Percentiles rank a stretch among this genome's conserved stretches.
Conservation (phyloP, 2,329 filamentous ascomycete genomes). For the Penicillium janthinellum region DNA sequence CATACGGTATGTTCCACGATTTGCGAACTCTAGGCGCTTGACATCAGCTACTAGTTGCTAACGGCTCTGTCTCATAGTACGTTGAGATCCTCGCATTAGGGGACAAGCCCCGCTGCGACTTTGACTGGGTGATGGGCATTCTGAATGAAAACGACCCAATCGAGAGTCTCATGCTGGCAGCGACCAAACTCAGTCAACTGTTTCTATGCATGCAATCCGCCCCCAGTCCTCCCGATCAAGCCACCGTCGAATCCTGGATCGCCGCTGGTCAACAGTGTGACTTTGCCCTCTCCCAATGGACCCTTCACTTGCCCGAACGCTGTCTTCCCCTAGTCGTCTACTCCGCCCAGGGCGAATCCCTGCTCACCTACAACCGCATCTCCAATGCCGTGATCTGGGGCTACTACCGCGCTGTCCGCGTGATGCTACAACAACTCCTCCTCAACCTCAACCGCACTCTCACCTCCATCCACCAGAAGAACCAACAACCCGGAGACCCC, state of each 20-base stretch:
- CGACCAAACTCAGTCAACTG: conserved; percentile 35
- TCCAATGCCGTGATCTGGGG: conserved; percentile 36
- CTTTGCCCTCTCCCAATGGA: conserved; percentile 35
- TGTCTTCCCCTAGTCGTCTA: conserved; percentile 40
- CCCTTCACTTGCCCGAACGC: conserved; percentile 31
- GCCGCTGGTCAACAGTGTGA: conserved; percentile 27
- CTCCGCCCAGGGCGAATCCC: conserved; percentile 29
- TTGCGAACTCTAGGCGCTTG: not conserved
- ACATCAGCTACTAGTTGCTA: not conserved
- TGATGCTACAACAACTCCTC: conserved; percentile 36
- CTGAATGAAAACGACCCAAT: conserved; percentile 35
- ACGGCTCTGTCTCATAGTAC: conserved; percentile 25
- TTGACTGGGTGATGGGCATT: conserved; percentile 32
- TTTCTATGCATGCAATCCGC: conserved; percentile 26
- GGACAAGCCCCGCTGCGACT: conserved; percentile 32
- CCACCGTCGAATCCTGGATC: conserved; percentile 30
- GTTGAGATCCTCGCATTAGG: conserved; percentile 39
- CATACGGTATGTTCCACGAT: conserved; percentile 33
- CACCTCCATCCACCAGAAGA: conserved; percentile 13
- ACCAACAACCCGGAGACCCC: conserved; percentile 8
- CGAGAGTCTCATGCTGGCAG: conserved; percentile 33
- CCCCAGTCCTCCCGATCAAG: conserved; percentile 16
- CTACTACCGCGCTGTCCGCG: conserved; percentile 39
- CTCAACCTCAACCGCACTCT: conserved; percentile 29
- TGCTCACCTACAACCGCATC: conserved; percentile 38